Evolutionary conservation across 768 basidiomycete species (phyloP).

Genomic region (Amanita molliuscula): DNA sequence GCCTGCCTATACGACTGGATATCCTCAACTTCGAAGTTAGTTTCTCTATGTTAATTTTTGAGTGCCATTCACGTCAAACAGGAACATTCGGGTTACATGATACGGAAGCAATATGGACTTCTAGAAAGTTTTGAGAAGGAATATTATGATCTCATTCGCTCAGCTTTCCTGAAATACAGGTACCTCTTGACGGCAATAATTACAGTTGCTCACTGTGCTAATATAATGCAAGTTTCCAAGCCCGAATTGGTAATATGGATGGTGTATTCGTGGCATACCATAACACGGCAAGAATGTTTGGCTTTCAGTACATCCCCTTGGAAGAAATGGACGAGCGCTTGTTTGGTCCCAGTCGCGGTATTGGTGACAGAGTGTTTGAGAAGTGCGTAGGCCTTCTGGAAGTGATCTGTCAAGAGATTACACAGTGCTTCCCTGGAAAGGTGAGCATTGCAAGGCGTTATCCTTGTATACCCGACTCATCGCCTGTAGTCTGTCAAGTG

Average conservation of each 20-base stretch:
- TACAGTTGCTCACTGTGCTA: not conserved
- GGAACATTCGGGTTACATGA: conserved; percentile 76
- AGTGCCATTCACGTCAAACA: conserved; percentile 16
- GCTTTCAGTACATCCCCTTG: conserved; percentile 88
- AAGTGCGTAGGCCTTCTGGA: conserved; percentile 70
- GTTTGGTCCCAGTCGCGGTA: conserved; percentile 44
- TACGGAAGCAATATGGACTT: conserved; percentile 50
- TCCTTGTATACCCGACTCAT: not conserved
- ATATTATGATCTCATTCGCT: conserved; percentile 89
- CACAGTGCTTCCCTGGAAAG: conserved; percentile 51
- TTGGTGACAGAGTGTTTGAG: conserved; percentile 69
- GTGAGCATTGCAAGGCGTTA: conserved; percentile 25
- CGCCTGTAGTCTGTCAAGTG: conserved; percentile 40
- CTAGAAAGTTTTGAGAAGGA: conserved; percentile 85
- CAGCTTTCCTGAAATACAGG: conserved; percentile 93
- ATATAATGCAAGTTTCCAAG: conserved; percentile 65
- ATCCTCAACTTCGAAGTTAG: conserved; percentile 68
- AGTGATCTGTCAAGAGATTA: conserved; percentile 45
- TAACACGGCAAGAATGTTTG: conserved; percentile 79
- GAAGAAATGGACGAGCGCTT: conserved; percentile 80
- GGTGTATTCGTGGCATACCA: conserved; percentile 85
- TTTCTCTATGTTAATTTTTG: not conserved
- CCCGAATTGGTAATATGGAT: conserved; percentile 94
- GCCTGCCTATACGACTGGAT: conserved; percentile 75
- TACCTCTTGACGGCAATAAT: conserved; percentile 16